These are phyloP conservation scores for Hanseniaspora lindneri DNA, from an alignment of 805 yeast genomes.

Conservation along the genomic window DNA sequence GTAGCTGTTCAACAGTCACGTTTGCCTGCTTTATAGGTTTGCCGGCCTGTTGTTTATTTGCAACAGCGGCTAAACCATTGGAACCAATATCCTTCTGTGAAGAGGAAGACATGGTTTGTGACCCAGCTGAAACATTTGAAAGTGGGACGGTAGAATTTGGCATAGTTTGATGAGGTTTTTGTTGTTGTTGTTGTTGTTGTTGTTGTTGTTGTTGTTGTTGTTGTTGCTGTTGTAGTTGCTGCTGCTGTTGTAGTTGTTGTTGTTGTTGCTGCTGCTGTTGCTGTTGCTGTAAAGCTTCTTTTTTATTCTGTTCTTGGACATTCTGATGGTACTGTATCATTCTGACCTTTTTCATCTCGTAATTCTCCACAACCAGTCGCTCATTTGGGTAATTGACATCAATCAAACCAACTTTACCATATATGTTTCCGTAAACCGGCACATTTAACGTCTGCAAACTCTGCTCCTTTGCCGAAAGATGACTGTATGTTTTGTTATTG, in stretches of 20 bases:
- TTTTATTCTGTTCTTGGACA: slow-evolving; percentile 13
- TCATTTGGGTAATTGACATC: slow-evolving; percentile 15
- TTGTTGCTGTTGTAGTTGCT: background rate
- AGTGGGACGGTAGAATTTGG: background rate
- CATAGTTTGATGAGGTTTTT: background rate
- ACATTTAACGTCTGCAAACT: slow-evolving; percentile 11
- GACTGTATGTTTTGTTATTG: slow-evolving; percentile 4
- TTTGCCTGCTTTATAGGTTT: background rate
- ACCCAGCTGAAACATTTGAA: no score
- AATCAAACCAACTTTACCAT: slow-evolving; percentile 12
- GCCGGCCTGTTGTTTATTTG: background rate
- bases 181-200: background rate
- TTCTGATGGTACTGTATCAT: slow-evolving; percentile 9
- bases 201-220: no score
- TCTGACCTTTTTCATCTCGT: slow-evolving; percentile 12
- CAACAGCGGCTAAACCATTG: background rate
- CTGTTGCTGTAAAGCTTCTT: slow-evolving; percentile 5
- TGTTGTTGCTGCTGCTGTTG: background rate
- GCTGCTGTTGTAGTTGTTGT: background rate
- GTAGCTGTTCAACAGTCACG: slow-evolving; percentile 8
- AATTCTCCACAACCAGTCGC: slow-evolving; percentile 10
- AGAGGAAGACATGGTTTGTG: no score
- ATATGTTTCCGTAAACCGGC: slow-evolving; percentile 9
- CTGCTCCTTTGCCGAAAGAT: slow-evolving; percentile 11
- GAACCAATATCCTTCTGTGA: background rate